Conservation (phyloP, 768 basidiomycete species). For the Pisolithus microcarpus region DNA sequence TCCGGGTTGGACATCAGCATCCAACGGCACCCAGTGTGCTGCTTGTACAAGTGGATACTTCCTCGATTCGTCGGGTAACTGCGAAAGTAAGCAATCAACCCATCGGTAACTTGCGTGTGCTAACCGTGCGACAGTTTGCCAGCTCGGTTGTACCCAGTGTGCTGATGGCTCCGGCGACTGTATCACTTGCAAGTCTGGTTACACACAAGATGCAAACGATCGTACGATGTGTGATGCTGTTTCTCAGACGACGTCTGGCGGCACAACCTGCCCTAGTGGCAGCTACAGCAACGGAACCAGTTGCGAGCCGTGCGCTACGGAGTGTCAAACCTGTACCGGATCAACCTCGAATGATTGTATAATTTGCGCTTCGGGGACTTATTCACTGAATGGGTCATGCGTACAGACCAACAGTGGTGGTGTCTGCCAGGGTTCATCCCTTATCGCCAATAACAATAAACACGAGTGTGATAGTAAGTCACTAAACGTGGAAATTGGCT, state of each 20-base stretch:
- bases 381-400: slow-evolving; percentile 61
- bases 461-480: slow-evolving; percentile 69
- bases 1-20: slow-evolving; percentile 63
- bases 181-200: slow-evolving; percentile 61
- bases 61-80: slow-evolving; percentile 59
- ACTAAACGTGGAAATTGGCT: background rate
- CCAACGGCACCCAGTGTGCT: slow-evolving; percentile 72
- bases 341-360: slow-evolving; percentile 65
- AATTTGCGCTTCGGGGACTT: slow-evolving; percentile 56
- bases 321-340: slow-evolving; percentile 67
- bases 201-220: slow-evolving; percentile 60
- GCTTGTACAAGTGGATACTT: slow-evolving; percentile 74
- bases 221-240: slow-evolving; percentile 56
- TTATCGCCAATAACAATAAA: slow-evolving; percentile 78
- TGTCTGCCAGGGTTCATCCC: slow-evolving; percentile 61
- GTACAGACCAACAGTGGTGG: slow-evolving; percentile 60
- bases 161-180: slow-evolving; percentile 64
- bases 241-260: slow-evolving; percentile 42
- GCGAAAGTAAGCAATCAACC: slow-evolving; percentile 45
- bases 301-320: slow-evolving; percentile 55
- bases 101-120: background rate
- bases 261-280: slow-evolving; percentile 55
- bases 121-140: slow-evolving; percentile 45
- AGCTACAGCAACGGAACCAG: slow-evolving; percentile 51
- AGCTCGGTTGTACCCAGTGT: slow-evolving; percentile 66